These are phyloP conservation scores for Aspergillus sclerotiicarbonarius DNA, from an alignment of 495 filamentous ascomycete genomes.

Conservation along the genomic window DNA sequence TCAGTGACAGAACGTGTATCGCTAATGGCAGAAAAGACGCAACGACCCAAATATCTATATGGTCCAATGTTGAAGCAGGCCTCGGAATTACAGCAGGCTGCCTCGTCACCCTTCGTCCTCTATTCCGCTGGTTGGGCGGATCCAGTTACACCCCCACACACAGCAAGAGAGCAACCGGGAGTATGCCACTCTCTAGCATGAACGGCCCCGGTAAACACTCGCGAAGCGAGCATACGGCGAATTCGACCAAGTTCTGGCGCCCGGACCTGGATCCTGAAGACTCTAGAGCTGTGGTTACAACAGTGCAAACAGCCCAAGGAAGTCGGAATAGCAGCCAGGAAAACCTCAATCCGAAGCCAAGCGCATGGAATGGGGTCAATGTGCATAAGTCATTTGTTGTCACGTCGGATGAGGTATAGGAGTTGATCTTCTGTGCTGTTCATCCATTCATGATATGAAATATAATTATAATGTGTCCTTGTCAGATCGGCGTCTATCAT, in stretches of 20 bases:
- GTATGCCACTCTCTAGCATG: constrained; percentile 35
- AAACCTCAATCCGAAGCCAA: constrained; percentile 33
- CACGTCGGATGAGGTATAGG: constrained; percentile 26
- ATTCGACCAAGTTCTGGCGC: constrained; percentile 30
- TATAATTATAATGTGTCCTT: neutral
- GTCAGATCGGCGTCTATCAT: neutral
- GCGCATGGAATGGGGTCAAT: constrained; percentile 34
- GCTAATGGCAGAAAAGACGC: constrained; percentile 26
- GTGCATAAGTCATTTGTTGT: constrained; percentile 43
- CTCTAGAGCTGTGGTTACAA: constrained; percentile 29
- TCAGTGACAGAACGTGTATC: neutral
- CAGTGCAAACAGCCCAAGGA: constrained; percentile 30
- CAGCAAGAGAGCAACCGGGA: constrained; percentile 29
- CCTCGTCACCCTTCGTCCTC: constrained; percentile 46
- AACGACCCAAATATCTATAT: constrained; percentile 44
- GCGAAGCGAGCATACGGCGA: constrained; percentile 15
- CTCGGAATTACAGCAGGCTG: constrained; percentile 48
- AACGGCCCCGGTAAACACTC: constrained; percentile 24
- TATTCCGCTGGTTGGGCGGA: constrained; percentile 47
- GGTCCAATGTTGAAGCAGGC: constrained; percentile 47
- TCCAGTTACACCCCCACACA: constrained; percentile 27
- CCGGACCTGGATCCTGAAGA: constrained; percentile 31
- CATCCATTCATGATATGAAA: neutral
- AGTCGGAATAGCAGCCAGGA: constrained; percentile 40
- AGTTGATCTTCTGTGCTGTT: neutral